Conservation (phyloP, 1,139 yeast genomes). For the Suhomyces yuchorum region DNA sequence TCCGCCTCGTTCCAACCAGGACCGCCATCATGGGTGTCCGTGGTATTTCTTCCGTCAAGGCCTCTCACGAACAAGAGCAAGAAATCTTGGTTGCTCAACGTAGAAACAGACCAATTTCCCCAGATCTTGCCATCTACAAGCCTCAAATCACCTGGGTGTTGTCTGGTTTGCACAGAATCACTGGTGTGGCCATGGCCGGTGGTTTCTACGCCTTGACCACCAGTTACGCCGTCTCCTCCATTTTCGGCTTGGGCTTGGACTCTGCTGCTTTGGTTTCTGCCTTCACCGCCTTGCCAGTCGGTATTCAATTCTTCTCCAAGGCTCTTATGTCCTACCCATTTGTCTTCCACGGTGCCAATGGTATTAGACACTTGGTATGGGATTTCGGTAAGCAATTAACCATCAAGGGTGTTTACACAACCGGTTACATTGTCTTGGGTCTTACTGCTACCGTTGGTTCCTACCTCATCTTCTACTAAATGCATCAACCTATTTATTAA, state of each 20-base stretch:
- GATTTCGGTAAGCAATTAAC: conserved; percentile 81
- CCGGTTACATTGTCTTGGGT: conserved; percentile 85
- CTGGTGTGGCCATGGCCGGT: conserved; percentile 82
- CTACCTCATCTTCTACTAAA: conserved; percentile 48
- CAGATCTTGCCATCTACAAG: conserved; percentile 85
- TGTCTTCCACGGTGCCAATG: conserved; percentile 82
- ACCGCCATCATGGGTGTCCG: conserved; percentile 24
- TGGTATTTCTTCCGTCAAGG: conserved; percentile 55
- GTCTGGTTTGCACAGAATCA: conserved; percentile 82
- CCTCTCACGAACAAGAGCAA: conserved; percentile 66
- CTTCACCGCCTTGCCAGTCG: conserved; percentile 61
- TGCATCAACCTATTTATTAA: conserved; percentile 11
- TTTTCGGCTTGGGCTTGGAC: conserved; percentile 65
- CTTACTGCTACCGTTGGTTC: conserved; percentile 68
- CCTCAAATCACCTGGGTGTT: conserved; percentile 85
- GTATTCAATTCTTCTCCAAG: conserved; percentile 64
- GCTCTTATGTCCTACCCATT: conserved; percentile 78
- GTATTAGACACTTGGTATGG: conserved; percentile 92
- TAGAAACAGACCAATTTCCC: conserved; percentile 85
- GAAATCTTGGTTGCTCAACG: conserved; percentile 79
- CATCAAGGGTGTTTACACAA: conserved; percentile 84
- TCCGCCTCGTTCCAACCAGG: conserved; percentile 11
- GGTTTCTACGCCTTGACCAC: conserved; percentile 78
- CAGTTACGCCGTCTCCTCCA: conserved; percentile 70
- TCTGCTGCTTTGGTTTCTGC: conserved; percentile 59